Percentiles rank a stretch among this genome's conserved stretches.
These are phyloP conservation scores for Aureobasidium lini DNA, from an alignment of 2,329 filamentous ascomycete species.

Conservation along the genomic window DNA sequence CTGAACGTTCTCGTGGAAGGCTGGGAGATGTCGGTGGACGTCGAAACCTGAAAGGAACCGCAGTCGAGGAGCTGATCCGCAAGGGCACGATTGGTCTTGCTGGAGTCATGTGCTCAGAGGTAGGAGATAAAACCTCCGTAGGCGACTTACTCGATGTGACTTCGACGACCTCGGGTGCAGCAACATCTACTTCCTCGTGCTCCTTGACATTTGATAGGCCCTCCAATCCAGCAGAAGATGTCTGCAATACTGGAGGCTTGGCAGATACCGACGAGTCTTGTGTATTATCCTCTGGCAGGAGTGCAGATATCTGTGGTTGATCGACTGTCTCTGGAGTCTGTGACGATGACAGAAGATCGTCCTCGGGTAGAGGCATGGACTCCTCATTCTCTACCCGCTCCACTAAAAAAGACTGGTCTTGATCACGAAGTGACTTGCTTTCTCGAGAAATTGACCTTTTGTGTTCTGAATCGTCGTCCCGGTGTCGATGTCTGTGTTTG, in stretches of 20 bases:
- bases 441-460: background rate
- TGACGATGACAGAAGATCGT: constrained; percentile 21
- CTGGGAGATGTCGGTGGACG: constrained; percentile 24
- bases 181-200: background rate
- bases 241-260: background rate
- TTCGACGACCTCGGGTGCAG: background rate
- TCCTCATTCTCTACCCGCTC: constrained; percentile 52
- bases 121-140: background rate
- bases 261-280: background rate
- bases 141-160: background rate
- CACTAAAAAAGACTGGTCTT: constrained; percentile 55
- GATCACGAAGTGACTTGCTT: constrained; percentile 13
- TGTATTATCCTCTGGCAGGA: background rate
- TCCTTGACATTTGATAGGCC: background rate
- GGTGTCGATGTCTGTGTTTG: constrained; percentile 8
- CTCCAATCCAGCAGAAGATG: background rate
- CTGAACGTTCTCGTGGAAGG: constrained; percentile 21
- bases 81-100: constrained; percentile 16
- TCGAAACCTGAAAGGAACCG: constrained; percentile 29
- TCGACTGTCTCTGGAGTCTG: constrained; percentile 14
- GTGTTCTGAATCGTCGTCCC: background rate
- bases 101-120: constrained; percentile 11
- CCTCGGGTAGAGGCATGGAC: constrained; percentile 40
- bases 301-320: background rate
- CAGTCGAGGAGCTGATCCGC: constrained; percentile 25